Conservation (phyloP, 1,139 yeast genomes). For the Pichia sp. region DNA sequence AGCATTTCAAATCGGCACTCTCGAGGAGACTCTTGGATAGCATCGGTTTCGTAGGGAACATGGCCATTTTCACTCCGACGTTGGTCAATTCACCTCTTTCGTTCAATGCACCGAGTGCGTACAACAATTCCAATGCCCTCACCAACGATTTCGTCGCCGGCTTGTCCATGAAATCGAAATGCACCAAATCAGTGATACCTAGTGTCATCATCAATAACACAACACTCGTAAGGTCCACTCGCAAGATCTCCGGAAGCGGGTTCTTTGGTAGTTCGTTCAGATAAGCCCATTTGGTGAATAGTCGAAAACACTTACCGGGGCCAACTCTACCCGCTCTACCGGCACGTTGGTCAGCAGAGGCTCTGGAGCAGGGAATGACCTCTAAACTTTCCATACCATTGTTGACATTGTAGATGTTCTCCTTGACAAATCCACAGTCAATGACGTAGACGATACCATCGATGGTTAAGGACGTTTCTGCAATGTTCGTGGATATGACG, state of each 20-base stretch:
- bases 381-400: slow-evolving; percentile 91
- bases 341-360: slow-evolving; percentile 94
- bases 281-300: slow-evolving; percentile 87
- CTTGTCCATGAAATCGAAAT: slow-evolving; percentile 85
- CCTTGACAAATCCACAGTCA: slow-evolving; percentile 93
- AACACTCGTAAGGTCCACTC: slow-evolving; percentile 78
- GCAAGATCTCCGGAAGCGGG: slow-evolving; percentile 84
- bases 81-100: slow-evolving; percentile 77
- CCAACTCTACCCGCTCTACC: slow-evolving; percentile 98
- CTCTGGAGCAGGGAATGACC: slow-evolving; percentile 85
- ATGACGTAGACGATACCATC: slow-evolving; percentile 88
- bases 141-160: slow-evolving; percentile 75
- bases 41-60: slow-evolving; percentile 91
- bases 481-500: slow-evolving; percentile 93
- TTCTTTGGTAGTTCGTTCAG: slow-evolving; percentile 71
- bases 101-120: slow-evolving; percentile 85
- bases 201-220: slow-evolving; percentile 71
- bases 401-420: slow-evolving; percentile 75
- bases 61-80: slow-evolving; percentile 84
- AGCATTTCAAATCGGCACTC: slow-evolving; percentile 56
- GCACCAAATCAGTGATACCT: slow-evolving; percentile 79
- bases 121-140: slow-evolving; percentile 74
- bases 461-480: slow-evolving; percentile 95
- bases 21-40: slow-evolving; percentile 72
- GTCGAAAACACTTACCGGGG: slow-evolving; percentile 90